Percentiles rank a stretch among this genome's conserved stretches.
phyloP scores from a whole-genome alignment of 495 filamentous ascomycete species.

The Trichodelitschia bisporula region DNA sequence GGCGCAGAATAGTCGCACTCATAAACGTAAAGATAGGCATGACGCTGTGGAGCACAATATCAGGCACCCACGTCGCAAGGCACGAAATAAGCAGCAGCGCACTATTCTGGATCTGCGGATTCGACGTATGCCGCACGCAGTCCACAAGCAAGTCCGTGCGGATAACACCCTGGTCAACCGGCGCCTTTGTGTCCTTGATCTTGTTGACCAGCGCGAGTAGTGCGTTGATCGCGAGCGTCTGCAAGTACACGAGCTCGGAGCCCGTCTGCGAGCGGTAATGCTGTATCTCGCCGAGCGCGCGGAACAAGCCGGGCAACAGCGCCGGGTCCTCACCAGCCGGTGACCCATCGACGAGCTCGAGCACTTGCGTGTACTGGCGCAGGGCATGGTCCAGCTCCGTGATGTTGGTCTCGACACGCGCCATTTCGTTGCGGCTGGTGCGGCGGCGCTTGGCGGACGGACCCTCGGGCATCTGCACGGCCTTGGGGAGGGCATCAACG shows the following conservation, averaged over 20 bases:
- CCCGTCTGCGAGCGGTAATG: constrained; percentile 44
- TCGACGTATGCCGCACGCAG: constrained; percentile 69
- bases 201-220: constrained; percentile 56
- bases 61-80: constrained; percentile 60
- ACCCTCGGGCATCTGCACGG: constrained; percentile 34
- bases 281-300: constrained; percentile 58
- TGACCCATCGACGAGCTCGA: constrained; percentile 65
- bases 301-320: constrained; percentile 55
- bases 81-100: constrained; percentile 72
- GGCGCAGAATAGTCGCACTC: constrained; percentile 63
- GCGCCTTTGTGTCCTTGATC: constrained; percentile 24
- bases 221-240: constrained; percentile 51
- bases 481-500: constrained; percentile 40
- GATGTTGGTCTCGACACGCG: constrained; percentile 19
- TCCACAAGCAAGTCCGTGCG: constrained; percentile 73
- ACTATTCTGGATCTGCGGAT: constrained; percentile 72
- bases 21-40: constrained; percentile 99
- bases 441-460: constrained; percentile 51
- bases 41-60: constrained; percentile 76
- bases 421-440: constrained; percentile 37
- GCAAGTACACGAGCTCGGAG: constrained; percentile 66
- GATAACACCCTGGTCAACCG: constrained; percentile 36
- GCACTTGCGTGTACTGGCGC: constrained; percentile 57
- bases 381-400: constrained; percentile 35
- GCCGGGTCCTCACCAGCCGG: constrained; percentile 42